Base-by-base conservation (phyloP, 1,284 basidiomycete species). In the Athelia sp. region DNA sequence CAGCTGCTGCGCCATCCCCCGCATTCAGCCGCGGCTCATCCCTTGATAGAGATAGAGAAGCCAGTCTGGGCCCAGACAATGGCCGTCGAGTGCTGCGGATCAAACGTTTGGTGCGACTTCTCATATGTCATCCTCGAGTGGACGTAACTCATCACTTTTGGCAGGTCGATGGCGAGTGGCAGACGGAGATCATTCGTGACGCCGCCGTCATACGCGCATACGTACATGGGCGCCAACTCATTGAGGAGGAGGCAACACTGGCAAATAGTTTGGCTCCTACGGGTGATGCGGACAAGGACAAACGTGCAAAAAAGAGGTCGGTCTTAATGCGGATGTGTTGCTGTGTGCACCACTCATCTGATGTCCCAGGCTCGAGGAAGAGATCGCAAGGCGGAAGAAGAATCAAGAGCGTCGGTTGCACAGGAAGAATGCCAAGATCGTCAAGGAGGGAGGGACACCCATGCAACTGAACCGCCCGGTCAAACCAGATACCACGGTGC, bases 321-420 rank as follows among this genome's bases (percentile, higher is more conserved):
- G 74, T 60, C 19, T 11, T 15, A 40, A 43, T 47, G n/a, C n/a
- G n/a, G n/a, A n/a, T n/a, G n/a, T n/a, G 29, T 35, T 43, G 32
- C 47, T 49, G 40, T 46, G 32, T 32, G 21, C 35, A 46, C 22
- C 58, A n/a, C 58, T 35, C 36, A 21, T 9, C 19, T n/a, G 36
- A 17, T 21, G 6, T n/a, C 50, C 47, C 62, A 93, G 94, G 54
- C 76, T 98, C 55, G 90, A 93, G 62, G 92, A 95, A 64, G 89
- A 95, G 64, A 89, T 98, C 56, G 91, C 91, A 26, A 81, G 93
- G 59, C 88, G 94, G 79, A 97, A 97, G 76, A 95, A 94, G 74
- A 97, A 97, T 64, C 94, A 98, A 68, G 93, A 96, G 64, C 81
- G 96, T 31, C 87, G 96, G 17, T 71, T 98, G 58, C 93, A 95